Evolutionary conservation across 176 grass and related monocot genomes (phyloP).

Genomic region (Oryza rufipogon): DNA sequence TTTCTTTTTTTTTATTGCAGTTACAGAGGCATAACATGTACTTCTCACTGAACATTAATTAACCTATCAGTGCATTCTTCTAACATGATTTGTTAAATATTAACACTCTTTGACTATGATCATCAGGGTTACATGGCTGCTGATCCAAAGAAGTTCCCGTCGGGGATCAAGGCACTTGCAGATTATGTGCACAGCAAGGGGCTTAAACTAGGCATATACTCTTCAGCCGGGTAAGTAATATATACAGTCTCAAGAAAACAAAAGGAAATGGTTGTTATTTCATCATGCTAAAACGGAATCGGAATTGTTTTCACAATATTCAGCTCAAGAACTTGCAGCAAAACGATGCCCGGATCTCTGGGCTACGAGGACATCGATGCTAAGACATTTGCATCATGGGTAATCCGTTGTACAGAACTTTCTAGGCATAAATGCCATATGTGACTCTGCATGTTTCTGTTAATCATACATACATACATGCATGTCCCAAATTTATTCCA

Average conservation of each 20-base stretch:
- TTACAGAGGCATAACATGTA: neutral
- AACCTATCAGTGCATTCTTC: neutral
- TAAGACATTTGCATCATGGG: constrained; percentile 79
- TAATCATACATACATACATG: no score
- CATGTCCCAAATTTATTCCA: neutral
- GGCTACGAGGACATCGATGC: constrained; percentile 67
- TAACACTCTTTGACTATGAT: neutral
- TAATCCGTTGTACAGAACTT: neutral
- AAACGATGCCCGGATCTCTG: constrained; percentile 69
- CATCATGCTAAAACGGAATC: neutral
- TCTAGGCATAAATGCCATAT: neutral
- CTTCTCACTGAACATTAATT: neutral
- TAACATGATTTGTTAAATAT: neutral
- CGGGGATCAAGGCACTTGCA: constrained; percentile 73
- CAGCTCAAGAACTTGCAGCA: constrained; percentile 66
- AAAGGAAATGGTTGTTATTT: neutral
- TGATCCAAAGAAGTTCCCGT: constrained; percentile 60
- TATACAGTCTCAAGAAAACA: neutral
- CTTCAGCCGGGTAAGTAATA: constrained; percentile 59
- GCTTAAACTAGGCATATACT: constrained; percentile 67
- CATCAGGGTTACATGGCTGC: constrained; percentile 54
- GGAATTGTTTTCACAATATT: constrained; percentile 13
- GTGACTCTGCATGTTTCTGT: no score
- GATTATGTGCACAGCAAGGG: constrained; percentile 82
- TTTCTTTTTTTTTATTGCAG: neutral